A percentile compares a stretch with the other conserved stretches of the same genome.
Evolutionary conservation across 768 basidiomycete species (phyloP).

Genomic region (Fistulinella prunicolor): DNA sequence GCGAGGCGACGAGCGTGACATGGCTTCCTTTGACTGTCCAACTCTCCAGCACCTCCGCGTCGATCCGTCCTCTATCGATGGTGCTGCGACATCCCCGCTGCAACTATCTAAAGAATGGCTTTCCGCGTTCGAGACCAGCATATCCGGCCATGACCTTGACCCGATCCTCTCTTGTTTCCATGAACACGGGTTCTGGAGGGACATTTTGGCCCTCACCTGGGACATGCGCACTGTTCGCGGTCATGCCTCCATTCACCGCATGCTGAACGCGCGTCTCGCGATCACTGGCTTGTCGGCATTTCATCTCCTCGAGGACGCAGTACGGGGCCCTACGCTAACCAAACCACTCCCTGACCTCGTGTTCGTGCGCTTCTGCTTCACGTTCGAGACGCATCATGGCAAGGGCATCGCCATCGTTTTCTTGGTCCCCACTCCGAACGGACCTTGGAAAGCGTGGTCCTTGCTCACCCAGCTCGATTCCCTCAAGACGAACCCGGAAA

Average conservation of each 20-base stretch:
- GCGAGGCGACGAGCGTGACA: too few species aligned
- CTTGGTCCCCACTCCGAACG: constrained; percentile 39
- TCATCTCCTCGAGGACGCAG: constrained; percentile 19
- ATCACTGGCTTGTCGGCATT: constrained; percentile 16
- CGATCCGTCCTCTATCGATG: constrained; percentile 10
- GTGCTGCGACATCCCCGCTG: constrained; percentile 5
- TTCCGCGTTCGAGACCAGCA: constrained; percentile 8
- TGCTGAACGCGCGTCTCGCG: constrained; percentile 38
- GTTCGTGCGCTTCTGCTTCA: constrained; percentile 57
- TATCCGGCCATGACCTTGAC: constrained; percentile 2
- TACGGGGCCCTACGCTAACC: constrained; percentile 33
- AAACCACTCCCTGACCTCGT: constrained; percentile 49
- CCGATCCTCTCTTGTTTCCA: constrained; percentile 17
- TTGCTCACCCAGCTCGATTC: constrained; percentile 58
- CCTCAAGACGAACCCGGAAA: constrained; percentile 51
- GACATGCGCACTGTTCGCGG: constrained; percentile 50
- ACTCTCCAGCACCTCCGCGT: constrained; percentile 19
- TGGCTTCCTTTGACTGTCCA: constrained; percentile 17
- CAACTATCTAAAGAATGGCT: constrained; percentile 19
- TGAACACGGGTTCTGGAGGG: constrained; percentile 43
- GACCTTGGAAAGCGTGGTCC: constrained; percentile 56
- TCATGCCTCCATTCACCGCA: constrained; percentile 31
- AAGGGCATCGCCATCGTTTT: constrained; percentile 51
- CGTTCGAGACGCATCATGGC: constrained; percentile 49
- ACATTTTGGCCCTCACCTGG: constrained; percentile 52